Evolutionary conservation across 768 basidiomycete species (phyloP).

Genomic region (Pleurotus sapidus): DNA sequence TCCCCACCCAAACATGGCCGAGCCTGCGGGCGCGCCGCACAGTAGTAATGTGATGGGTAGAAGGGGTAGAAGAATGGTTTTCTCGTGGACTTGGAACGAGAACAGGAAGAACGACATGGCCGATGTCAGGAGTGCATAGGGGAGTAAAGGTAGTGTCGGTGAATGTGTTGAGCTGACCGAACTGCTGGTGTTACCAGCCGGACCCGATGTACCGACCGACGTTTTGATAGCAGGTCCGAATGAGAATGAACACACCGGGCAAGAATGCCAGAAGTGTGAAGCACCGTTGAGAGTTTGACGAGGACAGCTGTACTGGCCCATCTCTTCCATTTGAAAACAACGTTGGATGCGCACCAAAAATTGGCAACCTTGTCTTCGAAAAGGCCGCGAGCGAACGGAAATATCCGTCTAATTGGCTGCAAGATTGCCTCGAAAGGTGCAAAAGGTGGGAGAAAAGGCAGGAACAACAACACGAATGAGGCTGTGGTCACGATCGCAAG

Average conservation of each 20-base stretch:
- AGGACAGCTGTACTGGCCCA: slow-evolving; percentile 47
- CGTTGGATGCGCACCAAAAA: slow-evolving; percentile 94
- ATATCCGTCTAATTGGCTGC: slow-evolving; percentile 78
- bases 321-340: slow-evolving; percentile 80
- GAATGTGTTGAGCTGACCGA: slow-evolving; percentile 25
- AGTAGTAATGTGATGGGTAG: slow-evolving; percentile 81
- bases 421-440: slow-evolving; percentile 44
- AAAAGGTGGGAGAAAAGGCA: slow-evolving; percentile 77
- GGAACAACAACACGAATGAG: slow-evolving; percentile 69
- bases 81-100: slow-evolving; percentile 97
- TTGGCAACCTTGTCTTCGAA: slow-evolving; percentile 98
- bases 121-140: slow-evolving; percentile 74
- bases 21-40: slow-evolving; percentile 48
- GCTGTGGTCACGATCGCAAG: slow-evolving; percentile 59
- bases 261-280: slow-evolving; percentile 73
- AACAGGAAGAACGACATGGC: slow-evolving; percentile 95
- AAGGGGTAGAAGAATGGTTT: slow-evolving; percentile 83
- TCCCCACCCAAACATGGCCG: slow-evolving; percentile 66
- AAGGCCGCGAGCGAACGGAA: slow-evolving; percentile 87
- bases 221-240: slow-evolving; percentile 32
- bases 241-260: slow-evolving; percentile 49
- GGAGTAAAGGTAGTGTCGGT: slow-evolving; percentile 64
- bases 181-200: slow-evolving; percentile 7
- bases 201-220: slow-evolving; percentile 3
- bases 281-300: slow-evolving; percentile 60